These are phyloP conservation scores for Metschnikowia lochheadii DNA, from an alignment of 805 yeast genomes.

Conservation along the genomic window DNA sequence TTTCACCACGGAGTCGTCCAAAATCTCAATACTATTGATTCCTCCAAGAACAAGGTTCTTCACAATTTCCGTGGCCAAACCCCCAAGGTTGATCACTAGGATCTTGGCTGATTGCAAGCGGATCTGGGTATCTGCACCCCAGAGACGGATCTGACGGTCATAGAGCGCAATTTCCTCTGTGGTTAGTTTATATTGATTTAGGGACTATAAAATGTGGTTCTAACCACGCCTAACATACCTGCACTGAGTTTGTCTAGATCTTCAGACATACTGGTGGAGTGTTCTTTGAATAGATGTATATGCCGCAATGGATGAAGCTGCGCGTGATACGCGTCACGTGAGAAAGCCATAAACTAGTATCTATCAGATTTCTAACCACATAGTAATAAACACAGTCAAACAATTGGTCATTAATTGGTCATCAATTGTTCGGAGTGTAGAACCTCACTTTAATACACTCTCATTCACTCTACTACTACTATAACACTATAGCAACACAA, in stretches of 20 bases:
- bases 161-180: slow-evolving; percentile 84
- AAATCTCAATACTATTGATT: slow-evolving; percentile 67
- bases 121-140: slow-evolving; percentile 94
- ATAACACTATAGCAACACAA: no score
- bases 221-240: slow-evolving; percentile 13
- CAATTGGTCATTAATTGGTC: no score
- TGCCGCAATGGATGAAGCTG: no score
- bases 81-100: slow-evolving; percentile 67
- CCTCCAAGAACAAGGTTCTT: slow-evolving; percentile 90
- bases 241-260: slow-evolving; percentile 16
- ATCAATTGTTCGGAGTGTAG: no score
- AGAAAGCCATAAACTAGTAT: no score
- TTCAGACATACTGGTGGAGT: neutral
- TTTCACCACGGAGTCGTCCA: slow-evolving; percentile 52
- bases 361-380: no score
- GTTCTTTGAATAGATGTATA: no score
- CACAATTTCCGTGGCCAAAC: slow-evolving; percentile 74
- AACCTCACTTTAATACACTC: no score
- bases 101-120: slow-evolving; percentile 68
- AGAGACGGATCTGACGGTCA: slow-evolving; percentile 89
- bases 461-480: no score
- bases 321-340: no score
- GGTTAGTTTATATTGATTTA: neutral
- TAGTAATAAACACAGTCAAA: no score
- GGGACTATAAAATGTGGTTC: no score